phyloP scores from a whole-genome alignment of 179 eudicot genomes.

The Gypsophila paniculata region DNA sequence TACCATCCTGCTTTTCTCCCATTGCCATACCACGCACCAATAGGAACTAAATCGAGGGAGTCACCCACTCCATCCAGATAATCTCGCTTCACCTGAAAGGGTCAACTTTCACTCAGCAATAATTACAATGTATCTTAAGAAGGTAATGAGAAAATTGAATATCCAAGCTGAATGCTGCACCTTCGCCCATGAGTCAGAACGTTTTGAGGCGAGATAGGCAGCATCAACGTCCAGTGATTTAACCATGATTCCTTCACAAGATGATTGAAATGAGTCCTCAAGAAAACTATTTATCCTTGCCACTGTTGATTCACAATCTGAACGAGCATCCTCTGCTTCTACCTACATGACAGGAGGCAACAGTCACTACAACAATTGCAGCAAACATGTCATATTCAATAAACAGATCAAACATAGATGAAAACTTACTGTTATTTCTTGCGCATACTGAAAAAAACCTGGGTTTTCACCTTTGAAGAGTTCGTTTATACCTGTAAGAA shows the following conservation, averaged over 20 bases:
- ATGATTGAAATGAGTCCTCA: conserved; percentile 67
- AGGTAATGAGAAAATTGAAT: background rate
- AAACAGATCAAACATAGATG: conserved; percentile 14
- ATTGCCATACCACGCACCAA: conserved; percentile 99
- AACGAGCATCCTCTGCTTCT: conserved; percentile 69
- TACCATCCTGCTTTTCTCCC: conserved; percentile 99
- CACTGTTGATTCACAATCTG: conserved; percentile 57
- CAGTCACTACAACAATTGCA: background rate
- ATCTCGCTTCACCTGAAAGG: conserved; percentile 83
- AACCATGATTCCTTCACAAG: conserved; percentile 97
- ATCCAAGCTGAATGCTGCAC: conserved; percentile 29
- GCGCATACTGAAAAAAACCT: conserved; percentile 78
- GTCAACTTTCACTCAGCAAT: conserved; percentile 11
- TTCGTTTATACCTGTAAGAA: conserved; percentile 59
- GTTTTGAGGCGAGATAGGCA: conserved; percentile 86
- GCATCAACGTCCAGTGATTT: conserved; percentile 88
- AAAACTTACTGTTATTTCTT: conserved; percentile 64
- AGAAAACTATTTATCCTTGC: conserved; percentile 63
- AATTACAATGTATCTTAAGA: background rate
- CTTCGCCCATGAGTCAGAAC: conserved; percentile 94
- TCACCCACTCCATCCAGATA: conserved; percentile 83
- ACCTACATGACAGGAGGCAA: conserved; percentile 42
- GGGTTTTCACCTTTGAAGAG: conserved; percentile 57
- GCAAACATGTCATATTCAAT: background rate
- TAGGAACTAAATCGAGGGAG: conserved; percentile 92